Evolutionary conservation across 257 asterid genomes (phyloP).

Genomic region (Gentiana macrophylla): DNA sequence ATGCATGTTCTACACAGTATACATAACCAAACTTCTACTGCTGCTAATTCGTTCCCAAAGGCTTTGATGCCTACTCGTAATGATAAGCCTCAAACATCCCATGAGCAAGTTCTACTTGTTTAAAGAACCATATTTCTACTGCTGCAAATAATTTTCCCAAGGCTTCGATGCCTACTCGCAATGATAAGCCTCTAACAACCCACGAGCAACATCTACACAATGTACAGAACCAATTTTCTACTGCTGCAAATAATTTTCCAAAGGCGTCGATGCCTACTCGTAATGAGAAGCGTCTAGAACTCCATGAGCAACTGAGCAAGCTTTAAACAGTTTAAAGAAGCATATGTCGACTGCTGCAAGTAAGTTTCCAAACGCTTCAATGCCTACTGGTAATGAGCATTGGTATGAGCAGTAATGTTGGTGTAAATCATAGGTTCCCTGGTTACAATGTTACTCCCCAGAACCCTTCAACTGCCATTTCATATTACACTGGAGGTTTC

Average conservation of each 20-base stretch:
- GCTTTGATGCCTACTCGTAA: no score
- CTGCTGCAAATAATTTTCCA: not conserved
- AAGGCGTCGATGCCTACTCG: not conserved
- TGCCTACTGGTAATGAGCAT: not conserved
- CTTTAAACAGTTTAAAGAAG: no score
- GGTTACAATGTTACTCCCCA: conserved; percentile 6
- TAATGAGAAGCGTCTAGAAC: conserved; percentile 2
- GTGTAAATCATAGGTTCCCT: conserved; percentile 5
- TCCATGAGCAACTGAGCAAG: no score
- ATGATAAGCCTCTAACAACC: not conserved
- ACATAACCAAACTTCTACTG: conserved; percentile 8
- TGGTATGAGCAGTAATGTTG: conserved; percentile 5
- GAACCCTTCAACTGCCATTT: conserved; percentile 1
- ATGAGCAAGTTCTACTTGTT: not conserved
- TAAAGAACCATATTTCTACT: conserved; percentile 8
- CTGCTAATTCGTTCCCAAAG: not conserved
- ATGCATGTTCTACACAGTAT: not conserved
- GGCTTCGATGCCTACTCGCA: not conserved
- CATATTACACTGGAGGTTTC: conserved; percentile 19
- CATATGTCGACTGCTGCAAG: no score
- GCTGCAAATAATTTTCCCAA: not conserved
- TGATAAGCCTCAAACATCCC: no score
- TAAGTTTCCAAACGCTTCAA: not conserved
- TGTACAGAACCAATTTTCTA: not conserved
- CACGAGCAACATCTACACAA: no score